phyloP scores from a whole-genome alignment of 164 flowering plant species.

The Nelumbo lutea region DNA sequence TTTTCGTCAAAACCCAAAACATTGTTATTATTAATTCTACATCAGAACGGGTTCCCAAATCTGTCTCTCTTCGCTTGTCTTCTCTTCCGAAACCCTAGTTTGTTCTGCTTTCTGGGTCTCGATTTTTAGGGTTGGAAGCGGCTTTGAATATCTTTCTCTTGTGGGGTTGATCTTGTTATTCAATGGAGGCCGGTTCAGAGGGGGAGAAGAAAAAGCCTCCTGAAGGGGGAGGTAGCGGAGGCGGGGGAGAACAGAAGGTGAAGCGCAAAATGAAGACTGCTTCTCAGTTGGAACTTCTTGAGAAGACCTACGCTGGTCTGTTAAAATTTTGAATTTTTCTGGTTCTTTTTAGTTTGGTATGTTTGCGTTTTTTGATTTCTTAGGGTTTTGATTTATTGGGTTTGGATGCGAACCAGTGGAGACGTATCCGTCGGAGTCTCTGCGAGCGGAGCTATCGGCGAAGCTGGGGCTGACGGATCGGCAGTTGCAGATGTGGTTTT shows the following conservation, averaged over 20 bases:
- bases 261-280: slow-evolving; percentile 93
- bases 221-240: slow-evolving; percentile 20
- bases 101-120: background rate
- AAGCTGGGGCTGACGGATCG: slow-evolving; percentile 73
- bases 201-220: slow-evolving; percentile 38
- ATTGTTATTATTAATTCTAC: too few species aligned
- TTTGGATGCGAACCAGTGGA: slow-evolving; percentile 37
- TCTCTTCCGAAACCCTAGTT: background rate
- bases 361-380: slow-evolving; percentile 4
- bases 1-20: background rate
- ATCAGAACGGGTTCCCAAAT: background rate
- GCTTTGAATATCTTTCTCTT: background rate
- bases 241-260: slow-evolving; percentile 31
- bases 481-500: slow-evolving; percentile 98
- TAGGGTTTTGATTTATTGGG: slow-evolving; percentile 1
- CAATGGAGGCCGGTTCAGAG: slow-evolving; percentile 44
- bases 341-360: background rate
- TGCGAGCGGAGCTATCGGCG: slow-evolving; percentile 63
- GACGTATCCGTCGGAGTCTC: slow-evolving; percentile 68
- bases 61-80: background rate
- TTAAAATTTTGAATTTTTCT: background rate
- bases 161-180: background rate
- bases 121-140: slow-evolving; percentile 16
- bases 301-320: slow-evolving; percentile 78
- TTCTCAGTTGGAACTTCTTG: slow-evolving; percentile 70